Percentiles rank a stretch among this genome's conserved stretches.
Conservation (phyloP, 1,284 basidiomycete species). For the Singerocomus inundabilis region DNA sequence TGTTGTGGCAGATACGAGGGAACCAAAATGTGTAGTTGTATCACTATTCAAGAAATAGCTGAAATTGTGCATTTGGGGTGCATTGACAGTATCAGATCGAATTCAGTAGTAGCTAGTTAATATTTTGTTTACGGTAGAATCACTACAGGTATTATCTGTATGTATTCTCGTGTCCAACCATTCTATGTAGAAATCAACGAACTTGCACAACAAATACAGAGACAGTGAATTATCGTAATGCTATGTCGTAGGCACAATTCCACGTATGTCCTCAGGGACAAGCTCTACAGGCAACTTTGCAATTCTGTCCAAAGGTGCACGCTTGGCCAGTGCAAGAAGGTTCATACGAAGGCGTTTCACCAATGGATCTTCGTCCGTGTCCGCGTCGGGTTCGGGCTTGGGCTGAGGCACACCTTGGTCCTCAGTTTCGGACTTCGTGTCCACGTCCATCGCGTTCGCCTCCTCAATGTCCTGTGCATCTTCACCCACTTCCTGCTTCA, state of each 20-base stretch:
- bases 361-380: conserved; percentile 44
- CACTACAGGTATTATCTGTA: too few relatives aligned
- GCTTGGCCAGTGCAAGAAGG: conserved; percentile 67
- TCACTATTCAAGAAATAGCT: too few relatives aligned
- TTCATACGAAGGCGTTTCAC: conserved; percentile 62
- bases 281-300: conserved; percentile 61
- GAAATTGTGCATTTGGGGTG: too few relatives aligned
- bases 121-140: too few relatives aligned
- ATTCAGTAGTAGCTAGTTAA: too few relatives aligned
- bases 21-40: too few relatives aligned
- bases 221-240: neutral
- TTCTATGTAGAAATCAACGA: too few relatives aligned
- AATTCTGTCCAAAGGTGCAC: conserved; percentile 69
- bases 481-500: conserved; percentile 16
- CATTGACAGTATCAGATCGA: too few relatives aligned
- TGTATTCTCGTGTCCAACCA: too few relatives aligned
- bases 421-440: conserved; percentile 12
- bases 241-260: conserved; percentile 49
- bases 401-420: neutral
- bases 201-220: too few relatives aligned
- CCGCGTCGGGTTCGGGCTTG: neutral
- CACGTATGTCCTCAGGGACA: conserved; percentile 62
- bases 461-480: neutral
- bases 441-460: conserved; percentile 26
- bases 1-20: too few relatives aligned